These are phyloP conservation scores for Cladosporium oxysporum DNA, from an alignment of 2,329 filamentous ascomycete species.

Conservation along the genomic window DNA sequence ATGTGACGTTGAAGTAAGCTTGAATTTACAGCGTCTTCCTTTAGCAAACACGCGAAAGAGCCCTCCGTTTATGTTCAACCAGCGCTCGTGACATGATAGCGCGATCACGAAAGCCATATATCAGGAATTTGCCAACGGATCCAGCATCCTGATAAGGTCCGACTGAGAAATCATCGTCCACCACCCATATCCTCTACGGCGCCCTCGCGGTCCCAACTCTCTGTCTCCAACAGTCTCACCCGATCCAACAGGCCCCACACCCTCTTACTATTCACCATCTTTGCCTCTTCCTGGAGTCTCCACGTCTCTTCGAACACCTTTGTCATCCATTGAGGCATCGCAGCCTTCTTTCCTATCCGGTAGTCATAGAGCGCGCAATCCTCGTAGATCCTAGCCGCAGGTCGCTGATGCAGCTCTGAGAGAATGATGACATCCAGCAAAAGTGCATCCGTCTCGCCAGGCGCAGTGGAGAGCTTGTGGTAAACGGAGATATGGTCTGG, in stretches of 20 bases:
- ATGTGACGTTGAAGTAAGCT: slow-evolving; percentile 4
- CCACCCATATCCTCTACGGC: slow-evolving; percentile 59
- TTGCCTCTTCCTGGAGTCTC: slow-evolving; percentile 62
- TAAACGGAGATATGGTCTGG: slow-evolving; percentile 82
- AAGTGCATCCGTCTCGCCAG: slow-evolving; percentile 56
- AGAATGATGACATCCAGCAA: slow-evolving; percentile 65
- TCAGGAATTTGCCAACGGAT: neutral
- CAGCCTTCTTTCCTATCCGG: slow-evolving; percentile 55
- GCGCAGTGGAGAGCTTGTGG: slow-evolving; percentile 68
- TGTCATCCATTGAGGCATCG: slow-evolving; percentile 62
- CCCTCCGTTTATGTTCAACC: neutral
- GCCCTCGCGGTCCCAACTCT: slow-evolving; percentile 71
- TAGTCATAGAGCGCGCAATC: slow-evolving; percentile 82
- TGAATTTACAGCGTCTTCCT: neutral
- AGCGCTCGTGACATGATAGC: neutral
- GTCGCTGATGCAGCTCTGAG: slow-evolving; percentile 71
- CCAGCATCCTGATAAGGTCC: neutral
- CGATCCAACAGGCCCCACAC: slow-evolving; percentile 59
- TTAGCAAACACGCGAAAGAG: neutral
- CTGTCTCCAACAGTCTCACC: slow-evolving; percentile 65
- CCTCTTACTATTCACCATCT: slow-evolving; percentile 52
- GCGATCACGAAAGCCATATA: neutral
- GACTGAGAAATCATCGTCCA: neutral
- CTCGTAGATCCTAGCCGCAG: slow-evolving; percentile 73
- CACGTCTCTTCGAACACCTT: slow-evolving; percentile 62